Evolutionary conservation across 78 protist genomes (phyloP), one percentile per base, ranked within the genome.

Genomic region (Dictyostelium intermedium): DNA sequence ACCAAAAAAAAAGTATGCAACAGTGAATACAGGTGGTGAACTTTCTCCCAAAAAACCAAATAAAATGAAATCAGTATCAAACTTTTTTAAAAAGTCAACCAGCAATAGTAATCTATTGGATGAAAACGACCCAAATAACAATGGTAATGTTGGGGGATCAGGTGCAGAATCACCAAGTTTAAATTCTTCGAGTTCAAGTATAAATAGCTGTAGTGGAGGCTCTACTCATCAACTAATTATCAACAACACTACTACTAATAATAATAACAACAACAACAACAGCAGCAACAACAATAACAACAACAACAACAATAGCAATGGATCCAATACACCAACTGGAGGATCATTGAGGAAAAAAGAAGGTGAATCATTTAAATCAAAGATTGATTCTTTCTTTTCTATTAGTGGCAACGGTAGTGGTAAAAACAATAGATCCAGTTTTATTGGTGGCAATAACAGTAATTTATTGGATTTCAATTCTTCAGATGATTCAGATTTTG

Each of bases 321-420:
- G 61, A 1, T 50, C 61, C 13, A 50, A 50, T 50, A 50, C 61
- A 50, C 18, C 61, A 50, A 45, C 53, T 13, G 70, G 70, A 7
- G 74, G 74, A 27, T 27, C 74, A 66, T 25, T 66, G 27, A 66
- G 74, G 27, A 66, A 66, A 27, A 50, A 25, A 32, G 32, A 47
- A 16, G 37, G 37, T 0, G 63, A 56, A 32, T 34, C 86, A 39
- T 56, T 82, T 23, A 82, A 82, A 56, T 82, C 86, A 34, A 82
- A 82, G 66, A 39, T 82, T 35, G 86, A 82, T 60, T 35, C 45
- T 34, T 82, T 82, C 74, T 82, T 82, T 34, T 39, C 50, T 20
- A 23, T 41, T n/a, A 39, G 39, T 43, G 60, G 80, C 10, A 73
- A 34, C 7, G n/a, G 39, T 25, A 18, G 18, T 10, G 35, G 43